A percentile compares a stretch with the other conserved stretches of the same genome.
These are phyloP conservation scores for Niebla homalea DNA, from an alignment of 495 filamentous ascomycete species.

Conservation along the genomic window DNA sequence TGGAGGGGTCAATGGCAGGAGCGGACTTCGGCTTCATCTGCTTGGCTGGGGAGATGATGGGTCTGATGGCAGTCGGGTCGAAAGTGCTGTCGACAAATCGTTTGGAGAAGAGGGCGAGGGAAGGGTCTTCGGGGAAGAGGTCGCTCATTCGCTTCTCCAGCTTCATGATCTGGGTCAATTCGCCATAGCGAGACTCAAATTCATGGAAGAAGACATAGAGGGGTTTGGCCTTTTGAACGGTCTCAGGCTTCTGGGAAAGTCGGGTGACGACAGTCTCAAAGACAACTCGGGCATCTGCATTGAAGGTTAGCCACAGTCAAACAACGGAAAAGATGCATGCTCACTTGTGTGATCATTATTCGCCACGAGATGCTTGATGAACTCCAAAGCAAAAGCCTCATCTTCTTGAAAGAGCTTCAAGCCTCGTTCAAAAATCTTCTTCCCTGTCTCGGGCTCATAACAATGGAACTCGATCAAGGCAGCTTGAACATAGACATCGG, in stretches of 20 bases:
- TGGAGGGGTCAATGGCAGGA: slow-evolving; percentile 35
- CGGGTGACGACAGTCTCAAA: slow-evolving; percentile 85
- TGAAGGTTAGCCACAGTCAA: slow-evolving; percentile 14
- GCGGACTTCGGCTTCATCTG: slow-evolving; percentile 56
- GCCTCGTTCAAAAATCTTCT: slow-evolving; percentile 90
- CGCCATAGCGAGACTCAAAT: slow-evolving; percentile 89
- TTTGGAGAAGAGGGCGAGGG: slow-evolving; percentile 56
- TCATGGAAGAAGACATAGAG: slow-evolving; percentile 84
- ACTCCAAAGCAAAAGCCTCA: slow-evolving; percentile 81
- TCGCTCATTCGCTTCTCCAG: slow-evolving; percentile 87
- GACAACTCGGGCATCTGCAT: slow-evolving; percentile 73
- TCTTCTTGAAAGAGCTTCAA: slow-evolving; percentile 86
- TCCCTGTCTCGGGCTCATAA: slow-evolving; percentile 82
- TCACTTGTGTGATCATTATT: slow-evolving; percentile 87
- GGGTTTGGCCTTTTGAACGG: slow-evolving; percentile 59
- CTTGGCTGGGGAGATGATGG: slow-evolving; percentile 65
- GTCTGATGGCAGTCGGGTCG: slow-evolving; percentile 62
- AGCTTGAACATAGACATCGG: slow-evolving; percentile 84
- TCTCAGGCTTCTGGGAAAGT: slow-evolving; percentile 58
- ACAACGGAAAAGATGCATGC: slow-evolving; percentile 22
- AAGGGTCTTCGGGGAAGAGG: slow-evolving; percentile 77
- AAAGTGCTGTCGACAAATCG: slow-evolving; percentile 57
- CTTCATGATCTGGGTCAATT: slow-evolving; percentile 74
- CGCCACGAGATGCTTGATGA: slow-evolving; percentile 83
- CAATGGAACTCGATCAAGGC: slow-evolving; percentile 89